Base-by-base conservation (phyloP, 805 yeast species). In the Grigorovia yakushimaensis region DNA sequence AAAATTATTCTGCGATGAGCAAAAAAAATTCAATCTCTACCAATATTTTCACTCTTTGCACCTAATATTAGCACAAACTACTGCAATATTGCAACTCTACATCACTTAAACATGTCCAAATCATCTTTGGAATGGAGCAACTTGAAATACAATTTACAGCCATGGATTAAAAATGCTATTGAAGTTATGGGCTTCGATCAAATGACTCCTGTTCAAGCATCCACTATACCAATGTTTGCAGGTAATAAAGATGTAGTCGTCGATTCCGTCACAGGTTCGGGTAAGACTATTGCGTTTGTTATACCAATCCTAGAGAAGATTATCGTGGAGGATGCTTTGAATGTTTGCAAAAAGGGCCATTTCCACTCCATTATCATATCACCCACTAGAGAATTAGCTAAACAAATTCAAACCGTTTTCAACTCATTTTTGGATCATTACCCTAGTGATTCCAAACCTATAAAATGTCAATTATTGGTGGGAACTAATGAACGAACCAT, bases 201-300 rank as follows among this genome's bases (percentile, higher is more conserved):
- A 11, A 88, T 91, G 96, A 93, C 98, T 0, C 96, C 98, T 0
- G 98, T 93, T 0, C 98, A 93, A 62, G 98, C 98, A 0, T 79
- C 97, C 0, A 82, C 94, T 0, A 84, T 93, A 44, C 98, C 98
- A 0, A 68, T 89, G 50, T 77, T 93, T 53, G 66, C 82, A 20
- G 80, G 80, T 18, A 84, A 88, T 60, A 91, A 91, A 59, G 98
- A 93, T 66, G 96, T 93, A 3, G 93, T 93, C 8, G 98, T 88
- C 1, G 97, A 93, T 62, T 95, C 97, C 0, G 96, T 88, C 1
- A 93, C 98, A 0, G 98, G 98, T 0, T 88, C 97, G 0, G 98
- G 98, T n/a, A 93, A 93, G 62, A 93, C 98, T 0, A 64, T 89
- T n/a, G 84, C 97, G 3, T 93, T 85, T 68, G 78, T 81, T 4